phyloP scores from a whole-genome alignment of 1,284 basidiomycete genomes.

The Fistulinella cinereoalba region DNA sequence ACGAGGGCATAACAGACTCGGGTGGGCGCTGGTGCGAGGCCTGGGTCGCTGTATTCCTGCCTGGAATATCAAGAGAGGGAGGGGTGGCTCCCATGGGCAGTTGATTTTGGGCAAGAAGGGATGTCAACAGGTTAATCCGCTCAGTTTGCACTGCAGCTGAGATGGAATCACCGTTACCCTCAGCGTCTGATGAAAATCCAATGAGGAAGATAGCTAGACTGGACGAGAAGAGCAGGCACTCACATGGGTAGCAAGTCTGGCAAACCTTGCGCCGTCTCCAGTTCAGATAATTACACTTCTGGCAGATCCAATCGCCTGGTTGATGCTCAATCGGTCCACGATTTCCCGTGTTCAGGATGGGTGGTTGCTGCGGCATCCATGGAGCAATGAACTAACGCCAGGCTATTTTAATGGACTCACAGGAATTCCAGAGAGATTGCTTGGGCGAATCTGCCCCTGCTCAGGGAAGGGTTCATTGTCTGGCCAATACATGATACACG shows the following conservation, averaged over 20 bases:
- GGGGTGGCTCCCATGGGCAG: slow-evolving; percentile 18
- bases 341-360: slow-evolving; percentile 87
- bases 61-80: slow-evolving; percentile 30
- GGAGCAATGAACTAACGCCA: background rate
- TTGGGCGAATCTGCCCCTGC: slow-evolving; percentile 70
- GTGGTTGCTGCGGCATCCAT: slow-evolving; percentile 54
- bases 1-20: slow-evolving; percentile 35
- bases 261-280: slow-evolving; percentile 86
- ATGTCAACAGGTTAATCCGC: slow-evolving; percentile 70
- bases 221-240: slow-evolving; percentile 6
- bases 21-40: slow-evolving; percentile 38
- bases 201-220: slow-evolving; percentile 8
- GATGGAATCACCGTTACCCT: slow-evolving; percentile 81
- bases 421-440: slow-evolving; percentile 47
- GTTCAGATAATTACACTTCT: slow-evolving; percentile 80
- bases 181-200: slow-evolving; percentile 55
- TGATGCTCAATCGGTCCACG: slow-evolving; percentile 82
- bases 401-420: slow-evolving; percentile 38
- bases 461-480: slow-evolving; percentile 80
- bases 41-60: slow-evolving; percentile 47
- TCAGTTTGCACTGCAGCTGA: slow-evolving; percentile 79
- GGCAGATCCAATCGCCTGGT: slow-evolving; percentile 89
- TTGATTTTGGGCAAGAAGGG: slow-evolving; percentile 58
- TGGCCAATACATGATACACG: slow-evolving; percentile 84
- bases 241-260: slow-evolving; percentile 83